Conservation (phyloP, 2,329 filamentous ascomycete genomes). For the Gaeumannomyces sp. region DNA sequence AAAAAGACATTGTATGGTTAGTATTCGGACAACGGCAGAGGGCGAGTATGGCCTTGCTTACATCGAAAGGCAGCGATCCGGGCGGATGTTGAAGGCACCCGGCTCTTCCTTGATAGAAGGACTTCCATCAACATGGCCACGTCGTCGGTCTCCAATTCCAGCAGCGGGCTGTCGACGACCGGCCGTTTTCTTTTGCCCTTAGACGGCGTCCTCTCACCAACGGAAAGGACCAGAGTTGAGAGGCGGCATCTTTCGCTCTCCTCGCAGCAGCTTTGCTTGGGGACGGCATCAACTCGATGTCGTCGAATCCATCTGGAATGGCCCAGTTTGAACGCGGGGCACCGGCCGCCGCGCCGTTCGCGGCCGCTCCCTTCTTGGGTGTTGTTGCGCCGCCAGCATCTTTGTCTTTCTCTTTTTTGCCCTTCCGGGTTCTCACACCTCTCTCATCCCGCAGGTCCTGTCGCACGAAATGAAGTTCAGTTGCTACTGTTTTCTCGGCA, state of each 20-base stretch:
- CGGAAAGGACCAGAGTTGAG: slow-evolving; percentile 33
- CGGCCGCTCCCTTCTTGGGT: slow-evolving; percentile 45
- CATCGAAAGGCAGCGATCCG: slow-evolving; percentile 35
- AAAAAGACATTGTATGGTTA: slow-evolving; percentile 15
- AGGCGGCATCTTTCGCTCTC: slow-evolving; percentile 31
- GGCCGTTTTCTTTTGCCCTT: slow-evolving; percentile 67
- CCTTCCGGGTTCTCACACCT: slow-evolving; percentile 25
- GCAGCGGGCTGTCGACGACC: slow-evolving; percentile 58
- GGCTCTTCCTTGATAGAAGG: slow-evolving; percentile 13
- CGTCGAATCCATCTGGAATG: slow-evolving; percentile 72
- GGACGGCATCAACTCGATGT: slow-evolving; percentile 50
- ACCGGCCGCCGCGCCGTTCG: slow-evolving; percentile 21
- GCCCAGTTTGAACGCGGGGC: slow-evolving; percentile 45
- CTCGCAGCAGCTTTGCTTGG: slow-evolving; percentile 43
- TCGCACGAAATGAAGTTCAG: slow-evolving; percentile 66
- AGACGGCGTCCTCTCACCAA: slow-evolving; percentile 53
- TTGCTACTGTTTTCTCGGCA: slow-evolving; percentile 58
- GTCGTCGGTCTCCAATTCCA: slow-evolving; percentile 47
- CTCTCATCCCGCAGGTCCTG: slow-evolving; percentile 62
- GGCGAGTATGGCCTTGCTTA: slow-evolving; percentile 22
- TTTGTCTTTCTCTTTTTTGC: slow-evolving; percentile 23
- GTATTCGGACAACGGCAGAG: slow-evolving; percentile 11
- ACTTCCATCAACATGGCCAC: slow-evolving; percentile 29
- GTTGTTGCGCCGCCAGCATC: slow-evolving; percentile 37
- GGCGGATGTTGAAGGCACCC: slow-evolving; percentile 1